Percentiles rank a stretch among this genome's conserved stretches.
Conservation (phyloP, 2,329 filamentous ascomycete species). For the Fusarium oligoseptatum region DNA sequence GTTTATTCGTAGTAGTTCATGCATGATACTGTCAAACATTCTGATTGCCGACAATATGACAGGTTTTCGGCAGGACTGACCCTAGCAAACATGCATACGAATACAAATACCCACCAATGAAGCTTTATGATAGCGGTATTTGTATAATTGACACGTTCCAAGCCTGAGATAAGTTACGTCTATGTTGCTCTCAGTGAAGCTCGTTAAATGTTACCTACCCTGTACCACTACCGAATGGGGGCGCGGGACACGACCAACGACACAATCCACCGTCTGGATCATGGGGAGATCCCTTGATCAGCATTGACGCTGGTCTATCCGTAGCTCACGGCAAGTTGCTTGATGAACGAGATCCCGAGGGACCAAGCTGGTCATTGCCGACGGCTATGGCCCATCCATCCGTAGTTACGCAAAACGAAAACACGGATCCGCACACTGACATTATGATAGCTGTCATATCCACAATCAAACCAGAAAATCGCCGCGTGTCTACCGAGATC, state of each 20-base stretch:
- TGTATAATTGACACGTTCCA: background rate
- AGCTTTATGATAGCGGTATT: background rate
- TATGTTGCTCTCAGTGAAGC: background rate
- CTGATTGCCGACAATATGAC: background rate
- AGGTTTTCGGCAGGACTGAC: background rate
- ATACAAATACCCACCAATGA: background rate
- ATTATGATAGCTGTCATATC: constrained; percentile 2
- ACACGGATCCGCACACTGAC: background rate
- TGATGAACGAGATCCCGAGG: background rate
- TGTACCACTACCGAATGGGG: background rate
- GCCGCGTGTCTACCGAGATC: constrained; percentile 1
- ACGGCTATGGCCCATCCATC: background rate
- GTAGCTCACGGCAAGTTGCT: background rate
- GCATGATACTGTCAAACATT: background rate
- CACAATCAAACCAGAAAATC: background rate
- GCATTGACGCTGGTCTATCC: background rate
- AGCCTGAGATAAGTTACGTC: background rate
- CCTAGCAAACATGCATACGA: background rate
- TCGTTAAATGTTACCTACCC: background rate
- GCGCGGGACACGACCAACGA: background rate
- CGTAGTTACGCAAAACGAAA: background rate
- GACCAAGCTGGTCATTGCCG: background rate
- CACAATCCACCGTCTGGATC: background rate
- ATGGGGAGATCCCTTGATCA: background rate
- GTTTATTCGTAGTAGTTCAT: background rate